phyloP scores from a whole-genome alignment of 2,329 filamentous ascomycete species.

The Fonsecaea multimorphosa region DNA sequence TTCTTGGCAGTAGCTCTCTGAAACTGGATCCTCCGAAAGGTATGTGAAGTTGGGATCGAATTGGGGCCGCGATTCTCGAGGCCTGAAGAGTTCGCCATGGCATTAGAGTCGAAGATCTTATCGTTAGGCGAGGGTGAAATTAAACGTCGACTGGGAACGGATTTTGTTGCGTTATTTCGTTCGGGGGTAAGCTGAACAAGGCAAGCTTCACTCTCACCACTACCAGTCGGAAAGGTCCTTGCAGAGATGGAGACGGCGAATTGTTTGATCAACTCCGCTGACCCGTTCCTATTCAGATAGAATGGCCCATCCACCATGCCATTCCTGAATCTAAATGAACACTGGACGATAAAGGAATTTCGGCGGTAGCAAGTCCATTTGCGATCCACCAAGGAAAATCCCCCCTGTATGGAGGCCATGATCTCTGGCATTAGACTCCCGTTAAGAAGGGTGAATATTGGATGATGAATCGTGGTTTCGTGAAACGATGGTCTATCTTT shows the following conservation, averaged over 20 bases:
- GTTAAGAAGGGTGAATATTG: slow-evolving; percentile 45
- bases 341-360: slow-evolving; percentile 88
- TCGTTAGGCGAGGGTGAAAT: slow-evolving; percentile 28
- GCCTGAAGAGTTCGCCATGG: slow-evolving; percentile 23
- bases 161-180: slow-evolving; percentile 76
- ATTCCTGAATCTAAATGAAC: slow-evolving; percentile 74
- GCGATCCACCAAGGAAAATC: slow-evolving; percentile 78
- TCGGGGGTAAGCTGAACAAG: slow-evolving; percentile 91
- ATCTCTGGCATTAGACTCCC: slow-evolving; percentile 72
- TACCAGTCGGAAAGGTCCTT: slow-evolving; percentile 63
- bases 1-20: slow-evolving; percentile 94
- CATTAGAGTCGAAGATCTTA: slow-evolving; percentile 14
- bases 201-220: slow-evolving; percentile 74
- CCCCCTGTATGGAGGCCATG: slow-evolving; percentile 82
- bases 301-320: slow-evolving; percentile 61
- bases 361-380: slow-evolving; percentile 93
- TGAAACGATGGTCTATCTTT: slow-evolving; percentile 52
- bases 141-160: slow-evolving; percentile 61
- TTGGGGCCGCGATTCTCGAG: slow-evolving; percentile 42
- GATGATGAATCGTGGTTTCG: slow-evolving; percentile 47
- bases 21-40: slow-evolving; percentile 91
- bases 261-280: slow-evolving; percentile 67
- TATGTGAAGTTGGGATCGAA: slow-evolving; percentile 55
- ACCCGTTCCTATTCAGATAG: slow-evolving; percentile 58
- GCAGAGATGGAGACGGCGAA: slow-evolving; percentile 87